phyloP scores from a whole-genome alignment of 208 protist species.

The Trypanosoma theileri region DNA sequence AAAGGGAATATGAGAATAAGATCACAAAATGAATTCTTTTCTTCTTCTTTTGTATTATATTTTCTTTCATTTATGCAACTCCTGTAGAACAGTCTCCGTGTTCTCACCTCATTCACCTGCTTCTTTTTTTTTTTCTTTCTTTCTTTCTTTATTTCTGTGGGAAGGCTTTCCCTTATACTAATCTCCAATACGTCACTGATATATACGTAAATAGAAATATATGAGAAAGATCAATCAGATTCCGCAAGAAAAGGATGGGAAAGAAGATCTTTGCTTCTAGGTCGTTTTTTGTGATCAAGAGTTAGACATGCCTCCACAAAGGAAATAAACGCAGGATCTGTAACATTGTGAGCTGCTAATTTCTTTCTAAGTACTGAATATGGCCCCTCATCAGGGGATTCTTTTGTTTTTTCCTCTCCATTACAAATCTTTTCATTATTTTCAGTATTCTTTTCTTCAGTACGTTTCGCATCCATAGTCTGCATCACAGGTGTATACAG shows the following conservation, averaged over 20 bases:
- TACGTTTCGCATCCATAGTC: slow-evolving; percentile 16
- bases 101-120: slow-evolving; percentile 4
- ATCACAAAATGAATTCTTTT: slow-evolving; percentile 1
- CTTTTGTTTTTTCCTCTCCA: neutral
- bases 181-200: slow-evolving; percentile 9
- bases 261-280: slow-evolving; percentile 76
- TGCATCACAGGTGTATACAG: slow-evolving; percentile 68
- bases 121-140: neutral
- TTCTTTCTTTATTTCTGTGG: neutral
- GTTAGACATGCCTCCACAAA: slow-evolving; percentile 88
- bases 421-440: slow-evolving; percentile 16
- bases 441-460: slow-evolving; percentile 24
- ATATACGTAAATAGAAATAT: neutral
- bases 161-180: neutral
- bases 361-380: slow-evolving; percentile 78
- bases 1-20: neutral
- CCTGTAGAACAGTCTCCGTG: neutral
- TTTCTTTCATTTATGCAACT: neutral
- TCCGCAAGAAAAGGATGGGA: slow-evolving; percentile 82
- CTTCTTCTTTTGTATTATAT: neutral
- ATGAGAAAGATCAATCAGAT: neutral
- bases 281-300: slow-evolving; percentile 82
- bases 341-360: slow-evolving; percentile 62
- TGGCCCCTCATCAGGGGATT: slow-evolving; percentile 22
- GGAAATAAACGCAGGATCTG: slow-evolving; percentile 76